Percentiles rank a stretch among this genome's conserved stretches.
phyloP scores from a whole-genome alignment of 345 rosid species.

The Balakata baccata region DNA sequence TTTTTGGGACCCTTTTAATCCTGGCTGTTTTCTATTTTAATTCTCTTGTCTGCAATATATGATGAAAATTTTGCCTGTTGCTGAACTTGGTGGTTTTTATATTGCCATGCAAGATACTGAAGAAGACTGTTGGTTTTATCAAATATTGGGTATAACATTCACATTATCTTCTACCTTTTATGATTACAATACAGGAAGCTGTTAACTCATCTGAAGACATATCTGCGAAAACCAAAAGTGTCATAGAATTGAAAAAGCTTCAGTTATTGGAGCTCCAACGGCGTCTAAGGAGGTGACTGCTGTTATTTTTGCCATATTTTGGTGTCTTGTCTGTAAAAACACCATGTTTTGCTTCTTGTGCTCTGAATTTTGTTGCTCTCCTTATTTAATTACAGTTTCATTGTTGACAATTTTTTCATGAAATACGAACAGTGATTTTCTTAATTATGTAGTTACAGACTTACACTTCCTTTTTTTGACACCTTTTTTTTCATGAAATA shows the following conservation, averaged over 20 bases:
- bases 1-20: too few species aligned
- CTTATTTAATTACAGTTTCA: background rate
- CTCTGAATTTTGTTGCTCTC: background rate
- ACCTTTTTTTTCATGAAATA: constrained; percentile 1
- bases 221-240: constrained; percentile 83
- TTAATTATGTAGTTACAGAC: too few species aligned
- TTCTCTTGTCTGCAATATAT: too few species aligned
- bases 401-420: too few species aligned
- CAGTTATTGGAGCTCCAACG: constrained; percentile 75
- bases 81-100: too few species aligned
- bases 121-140: background rate
- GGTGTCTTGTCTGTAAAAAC: background rate
- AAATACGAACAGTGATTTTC: too few species aligned
- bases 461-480: too few species aligned
- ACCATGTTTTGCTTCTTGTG: background rate
- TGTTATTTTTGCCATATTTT: constrained; percentile 2
- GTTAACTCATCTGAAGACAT: constrained; percentile 82
- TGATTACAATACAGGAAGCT: constrained; percentile 44
- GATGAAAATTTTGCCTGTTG: too few species aligned
- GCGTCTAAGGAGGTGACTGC: constrained; percentile 67
- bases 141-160: constrained; percentile 8
- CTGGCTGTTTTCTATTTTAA: too few species aligned
- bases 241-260: constrained; percentile 87
- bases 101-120: background rate
- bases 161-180: background rate